These are phyloP conservation scores for Candolleomyces aberdarensis DNA, from an alignment of 768 basidiomycete genomes.

Conservation along the genomic window DNA sequence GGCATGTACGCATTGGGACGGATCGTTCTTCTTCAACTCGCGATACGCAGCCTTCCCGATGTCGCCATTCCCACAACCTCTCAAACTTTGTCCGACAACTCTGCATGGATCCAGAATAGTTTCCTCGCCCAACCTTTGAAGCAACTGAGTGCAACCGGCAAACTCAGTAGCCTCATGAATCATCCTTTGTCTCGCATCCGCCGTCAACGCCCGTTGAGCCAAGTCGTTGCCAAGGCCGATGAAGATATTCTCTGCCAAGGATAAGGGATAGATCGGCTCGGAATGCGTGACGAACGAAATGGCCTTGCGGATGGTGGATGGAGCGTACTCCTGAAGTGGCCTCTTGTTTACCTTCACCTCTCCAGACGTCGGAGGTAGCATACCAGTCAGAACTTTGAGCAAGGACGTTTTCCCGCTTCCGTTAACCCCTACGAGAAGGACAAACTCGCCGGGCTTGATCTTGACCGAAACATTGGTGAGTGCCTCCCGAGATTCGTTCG, in stretches of 20 bases:
- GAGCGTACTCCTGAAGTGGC: slow-evolving; percentile 28
- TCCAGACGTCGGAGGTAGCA: slow-evolving; percentile 30
- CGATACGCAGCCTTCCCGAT: slow-evolving; percentile 24
- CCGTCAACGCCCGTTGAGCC: neutral
- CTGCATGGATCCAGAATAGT: slow-evolving; percentile 30
- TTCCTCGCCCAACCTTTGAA: slow-evolving; percentile 32
- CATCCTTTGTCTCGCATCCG: neutral
- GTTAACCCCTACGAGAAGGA: slow-evolving; percentile 44
- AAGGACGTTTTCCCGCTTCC: slow-evolving; percentile 45
- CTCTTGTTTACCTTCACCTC: slow-evolving; percentile 38
- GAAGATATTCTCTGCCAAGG: slow-evolving; percentile 29
- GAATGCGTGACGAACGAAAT: slow-evolving; percentile 43
- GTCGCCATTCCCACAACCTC: slow-evolving; percentile 22
- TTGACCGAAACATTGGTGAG: slow-evolving; percentile 33
- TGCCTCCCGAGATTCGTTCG: slow-evolving; percentile 10
- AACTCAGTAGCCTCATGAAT: slow-evolving; percentile 23
- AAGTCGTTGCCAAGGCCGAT: slow-evolving; percentile 19
- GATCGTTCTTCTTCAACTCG: slow-evolving; percentile 21
- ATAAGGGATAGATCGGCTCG: slow-evolving; percentile 31
- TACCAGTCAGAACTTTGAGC: slow-evolving; percentile 37
- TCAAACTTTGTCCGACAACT: slow-evolving; percentile 26
- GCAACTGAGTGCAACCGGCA: slow-evolving; percentile 31
- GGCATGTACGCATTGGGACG: slow-evolving; percentile 15
- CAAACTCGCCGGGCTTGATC: slow-evolving; percentile 38
- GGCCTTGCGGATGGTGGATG: slow-evolving; percentile 29